Evolutionary conservation across 345 rosid genomes (phyloP).

Genomic region (Eucalyptus viminalis): DNA sequence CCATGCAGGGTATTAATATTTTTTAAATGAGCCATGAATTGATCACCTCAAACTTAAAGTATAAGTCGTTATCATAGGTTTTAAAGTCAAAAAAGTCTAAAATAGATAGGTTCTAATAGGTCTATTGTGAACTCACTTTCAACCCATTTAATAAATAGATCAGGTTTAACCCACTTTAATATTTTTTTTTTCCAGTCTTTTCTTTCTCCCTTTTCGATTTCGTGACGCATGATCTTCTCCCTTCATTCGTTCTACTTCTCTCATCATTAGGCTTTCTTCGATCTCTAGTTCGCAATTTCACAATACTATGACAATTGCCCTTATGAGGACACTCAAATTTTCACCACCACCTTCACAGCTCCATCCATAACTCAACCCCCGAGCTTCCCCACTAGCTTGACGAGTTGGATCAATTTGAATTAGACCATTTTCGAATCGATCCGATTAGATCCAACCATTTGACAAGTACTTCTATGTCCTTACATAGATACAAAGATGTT

Average conservation of each 20-base stretch:
- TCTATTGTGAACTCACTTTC: not conserved
- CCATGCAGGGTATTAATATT: not conserved
- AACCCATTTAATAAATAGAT: not conserved
- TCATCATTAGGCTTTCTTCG: not conserved
- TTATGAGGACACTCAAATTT: not conserved
- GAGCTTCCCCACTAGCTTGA: not conserved
- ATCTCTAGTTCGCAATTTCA: not conserved
- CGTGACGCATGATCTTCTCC: not conserved
- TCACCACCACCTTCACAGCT: not conserved
- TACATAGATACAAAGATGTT: not conserved
- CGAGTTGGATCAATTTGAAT: not conserved
- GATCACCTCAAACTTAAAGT: not conserved
- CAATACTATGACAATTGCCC: not conserved
- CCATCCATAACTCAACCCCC: not conserved
- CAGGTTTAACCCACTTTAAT: not conserved
- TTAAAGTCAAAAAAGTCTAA: not conserved
- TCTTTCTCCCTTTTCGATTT: not conserved
- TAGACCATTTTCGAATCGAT: not conserved
- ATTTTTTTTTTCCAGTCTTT: not conserved
- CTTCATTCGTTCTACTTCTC: not conserved
- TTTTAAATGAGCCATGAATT: not conserved
- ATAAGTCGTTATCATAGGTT: not conserved
- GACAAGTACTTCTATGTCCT: not conserved
- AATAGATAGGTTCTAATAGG: not conserved
- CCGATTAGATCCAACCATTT: not conserved